phyloP scores from a whole-genome alignment of 495 filamentous ascomycete genomes.

The Lophiostoma macrostomum region DNA sequence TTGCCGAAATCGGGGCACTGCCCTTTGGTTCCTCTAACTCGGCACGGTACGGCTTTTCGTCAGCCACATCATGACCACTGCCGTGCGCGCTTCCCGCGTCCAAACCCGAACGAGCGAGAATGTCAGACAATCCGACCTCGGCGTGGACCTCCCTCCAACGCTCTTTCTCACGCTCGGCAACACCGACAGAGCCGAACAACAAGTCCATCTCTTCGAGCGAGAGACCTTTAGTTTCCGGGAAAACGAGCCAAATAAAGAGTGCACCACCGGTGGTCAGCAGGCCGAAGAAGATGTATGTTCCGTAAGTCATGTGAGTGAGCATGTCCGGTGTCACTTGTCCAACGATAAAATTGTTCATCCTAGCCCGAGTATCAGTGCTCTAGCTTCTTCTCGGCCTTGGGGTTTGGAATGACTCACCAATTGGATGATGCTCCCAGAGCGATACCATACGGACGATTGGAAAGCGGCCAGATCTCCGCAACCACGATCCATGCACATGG shows the following conservation, averaged over 20 bases:
- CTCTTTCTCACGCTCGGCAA: conserved; percentile 30
- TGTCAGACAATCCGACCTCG: conserved; percentile 27
- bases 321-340: conserved; percentile 75
- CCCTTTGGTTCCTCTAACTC: too few species aligned
- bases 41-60: conserved; percentile 19
- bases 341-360: conserved; percentile 68
- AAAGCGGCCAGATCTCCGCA: conserved; percentile 74
- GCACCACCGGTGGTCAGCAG: conserved; percentile 63
- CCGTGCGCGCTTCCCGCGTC: not conserved
- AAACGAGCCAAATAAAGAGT: conserved; percentile 49
- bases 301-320: conserved; percentile 66
- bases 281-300: conserved; percentile 79
- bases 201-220: conserved; percentile 61
- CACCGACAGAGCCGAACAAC: conserved; percentile 57
- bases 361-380: conserved; percentile 27
- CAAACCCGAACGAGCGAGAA: conserved; percentile 14
- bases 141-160: conserved; percentile 26
- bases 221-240: conserved; percentile 52
- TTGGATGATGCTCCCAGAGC: conserved; percentile 60
- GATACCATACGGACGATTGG: conserved; percentile 70
- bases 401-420: conserved; percentile 36
- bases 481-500: conserved; percentile 63
- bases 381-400: conserved; percentile 1
- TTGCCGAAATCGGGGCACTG: too few species aligned
- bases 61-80: not conserved